Evolutionary conservation across 2,329 filamentous ascomycete species (phyloP).

Genomic region (Juglanconis oblonga): DNA sequence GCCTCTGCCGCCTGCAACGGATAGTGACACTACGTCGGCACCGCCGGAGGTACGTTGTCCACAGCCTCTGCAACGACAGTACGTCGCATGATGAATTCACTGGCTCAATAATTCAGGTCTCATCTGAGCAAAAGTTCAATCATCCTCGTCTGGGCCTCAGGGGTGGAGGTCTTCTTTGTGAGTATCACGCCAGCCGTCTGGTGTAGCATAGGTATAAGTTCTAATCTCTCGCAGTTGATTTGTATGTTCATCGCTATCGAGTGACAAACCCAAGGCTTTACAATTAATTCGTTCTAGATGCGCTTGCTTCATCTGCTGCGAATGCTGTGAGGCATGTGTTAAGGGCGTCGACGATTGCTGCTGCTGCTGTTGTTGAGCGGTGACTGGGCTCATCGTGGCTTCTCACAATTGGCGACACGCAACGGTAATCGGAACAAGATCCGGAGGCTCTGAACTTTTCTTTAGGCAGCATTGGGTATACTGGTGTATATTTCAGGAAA

Average conservation of each 20-base stretch:
- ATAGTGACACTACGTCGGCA: not conserved
- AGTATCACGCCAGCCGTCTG: not conserved
- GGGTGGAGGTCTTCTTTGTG: conserved; percentile 1
- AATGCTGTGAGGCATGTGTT: not conserved
- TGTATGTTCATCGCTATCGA: not conserved
- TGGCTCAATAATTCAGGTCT: not conserved
- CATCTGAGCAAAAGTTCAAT: not conserved
- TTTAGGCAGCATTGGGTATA: too few species aligned
- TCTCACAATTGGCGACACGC: not conserved
- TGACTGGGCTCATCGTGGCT: not conserved
- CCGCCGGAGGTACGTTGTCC: not conserved
- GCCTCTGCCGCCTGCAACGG: not conserved
- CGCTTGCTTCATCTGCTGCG: conserved; percentile 2
- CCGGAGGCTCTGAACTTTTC: too few species aligned
- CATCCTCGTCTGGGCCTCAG: not conserved
- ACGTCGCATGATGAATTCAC: not conserved
- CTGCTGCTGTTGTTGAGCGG: not conserved
- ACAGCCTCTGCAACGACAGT: not conserved
- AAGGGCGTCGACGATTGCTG: not conserved
- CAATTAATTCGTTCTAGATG: not conserved
- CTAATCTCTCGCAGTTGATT: not conserved
- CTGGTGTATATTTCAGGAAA: too few species aligned
- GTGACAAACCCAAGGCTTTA: not conserved
- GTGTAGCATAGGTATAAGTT: too few species aligned
- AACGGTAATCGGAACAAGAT: too few species aligned